A percentile compares a stretch with the other conserved stretches of the same genome.
phyloP scores from a whole-genome alignment of 2,329 filamentous ascomycete genomes.

The Colletotrichum sp. region DNA sequence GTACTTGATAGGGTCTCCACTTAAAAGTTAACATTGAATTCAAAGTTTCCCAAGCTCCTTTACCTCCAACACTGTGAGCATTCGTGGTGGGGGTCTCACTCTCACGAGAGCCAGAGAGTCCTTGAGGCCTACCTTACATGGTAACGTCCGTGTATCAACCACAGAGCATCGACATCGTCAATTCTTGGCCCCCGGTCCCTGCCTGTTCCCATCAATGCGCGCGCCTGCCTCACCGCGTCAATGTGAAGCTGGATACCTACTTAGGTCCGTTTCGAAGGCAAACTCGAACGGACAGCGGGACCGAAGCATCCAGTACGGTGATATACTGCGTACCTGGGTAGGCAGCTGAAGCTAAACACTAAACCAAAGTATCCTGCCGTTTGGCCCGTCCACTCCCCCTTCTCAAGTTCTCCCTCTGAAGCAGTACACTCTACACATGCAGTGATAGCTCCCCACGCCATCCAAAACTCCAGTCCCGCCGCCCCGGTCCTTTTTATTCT shows the following conservation, averaged over 20 bases:
- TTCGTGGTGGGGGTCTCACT: background rate
- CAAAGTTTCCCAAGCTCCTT: background rate
- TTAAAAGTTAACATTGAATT: background rate
- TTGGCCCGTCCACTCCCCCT: background rate
- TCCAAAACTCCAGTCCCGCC: background rate
- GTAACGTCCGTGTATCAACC: background rate
- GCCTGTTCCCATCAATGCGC: background rate
- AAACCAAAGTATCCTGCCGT: background rate
- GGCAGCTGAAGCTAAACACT: background rate
- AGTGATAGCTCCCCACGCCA: background rate
- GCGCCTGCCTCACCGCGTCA: background rate
- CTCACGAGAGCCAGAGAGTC: background rate
- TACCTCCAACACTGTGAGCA: background rate
- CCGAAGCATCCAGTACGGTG: background rate
- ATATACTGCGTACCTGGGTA: no score
- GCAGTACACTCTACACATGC: background rate
- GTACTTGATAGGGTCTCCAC: background rate
- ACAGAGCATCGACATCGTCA: background rate
- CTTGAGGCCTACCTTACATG: background rate
- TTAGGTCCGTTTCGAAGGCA: background rate
- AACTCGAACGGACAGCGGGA: background rate
- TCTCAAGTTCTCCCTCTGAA: no score
- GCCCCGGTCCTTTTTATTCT: background rate
- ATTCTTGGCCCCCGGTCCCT: background rate
- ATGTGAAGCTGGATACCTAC: background rate